Base-by-base conservation (phyloP, 768 basidiomycete genomes). In the Tubosaeta sp. region DNA sequence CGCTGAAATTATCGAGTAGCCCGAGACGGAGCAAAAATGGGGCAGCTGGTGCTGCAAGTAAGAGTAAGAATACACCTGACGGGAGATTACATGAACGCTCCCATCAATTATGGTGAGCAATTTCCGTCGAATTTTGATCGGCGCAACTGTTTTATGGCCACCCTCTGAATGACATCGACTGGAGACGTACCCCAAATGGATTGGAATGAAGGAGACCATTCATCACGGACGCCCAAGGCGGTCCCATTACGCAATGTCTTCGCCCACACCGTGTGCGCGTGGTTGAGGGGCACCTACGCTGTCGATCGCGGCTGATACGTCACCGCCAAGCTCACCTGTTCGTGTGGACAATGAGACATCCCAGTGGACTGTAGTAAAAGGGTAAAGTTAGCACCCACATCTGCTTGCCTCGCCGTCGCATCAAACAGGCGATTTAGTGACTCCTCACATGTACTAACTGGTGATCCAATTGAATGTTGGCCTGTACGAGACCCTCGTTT, bases 81-180 rank as follows among this genome's bases (percentile, higher is more conserved):
- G 38, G 33, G 48, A 45, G 41, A 50, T 51, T 41, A 52, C 29
- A 52, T 43, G 56, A 54, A 65, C 19, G 39, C 45, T 22, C 26
- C 41, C 49, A 46, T 55, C 51, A 56, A 32, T 25, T 46, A 12
- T 50, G 29, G 37, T 6, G 47, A 51, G 52, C 58, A 64, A 65
- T 65, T 57, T 65, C 65, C 65, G 63, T 52, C 25, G 42, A 37
- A 61, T 58, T 50, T 56, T 46, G 52, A 54, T 58, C 62, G 61
- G 59, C 61, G 64, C 53, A 58, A 58, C 31, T 38, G 47, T 25
- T 39, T 50, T 53, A 54, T 48, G 53, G 37, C 50, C 54, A 16
- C 45, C 43, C 26, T 37, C 43, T 22, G 42, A 43, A 43, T 43
- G 26, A 14, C 41, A 25, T 38, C 17, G 44, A 45, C 9, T 31